phyloP scores from a whole-genome alignment of 192 early-diverging fungal species.

The Oehlia diaphana region DNA sequence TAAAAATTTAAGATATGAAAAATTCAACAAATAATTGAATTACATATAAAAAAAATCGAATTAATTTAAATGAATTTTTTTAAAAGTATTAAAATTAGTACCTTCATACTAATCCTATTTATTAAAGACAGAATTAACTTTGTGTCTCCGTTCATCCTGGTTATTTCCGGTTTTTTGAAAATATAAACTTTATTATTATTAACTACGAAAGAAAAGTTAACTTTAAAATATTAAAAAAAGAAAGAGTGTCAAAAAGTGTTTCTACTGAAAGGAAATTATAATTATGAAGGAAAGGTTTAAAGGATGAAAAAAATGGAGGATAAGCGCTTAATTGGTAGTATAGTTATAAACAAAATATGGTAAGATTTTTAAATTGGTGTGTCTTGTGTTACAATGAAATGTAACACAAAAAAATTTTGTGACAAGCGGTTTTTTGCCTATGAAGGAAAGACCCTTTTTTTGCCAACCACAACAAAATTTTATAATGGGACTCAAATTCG shows the following conservation, averaged over 20 bases:
- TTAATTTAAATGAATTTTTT: not conserved
- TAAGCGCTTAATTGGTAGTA: not conserved
- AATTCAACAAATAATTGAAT: not conserved
- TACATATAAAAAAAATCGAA: not conserved
- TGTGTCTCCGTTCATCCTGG: conserved; percentile 3
- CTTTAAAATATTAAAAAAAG: not conserved
- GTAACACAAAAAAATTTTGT: not conserved
- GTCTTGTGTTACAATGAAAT: not conserved
- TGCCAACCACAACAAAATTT: not conserved
- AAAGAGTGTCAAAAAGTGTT: not conserved
- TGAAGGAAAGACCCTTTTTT: not conserved
- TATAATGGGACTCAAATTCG: not conserved
- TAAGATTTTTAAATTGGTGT: not conserved
- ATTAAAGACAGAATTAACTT: conserved; percentile 34
- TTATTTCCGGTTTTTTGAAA: not conserved
- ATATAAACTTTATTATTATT: not conserved
- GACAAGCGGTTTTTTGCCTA: not conserved
- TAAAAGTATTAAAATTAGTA: conserved; percentile 17
- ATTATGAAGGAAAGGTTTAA: not conserved
- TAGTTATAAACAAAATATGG: not conserved
- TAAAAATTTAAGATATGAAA: too few relatives aligned
- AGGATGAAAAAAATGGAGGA: not conserved
- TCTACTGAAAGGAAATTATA: not conserved
- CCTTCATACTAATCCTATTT: conserved; percentile 42
- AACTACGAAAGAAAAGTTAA: not conserved